Evolutionary conservation across 305 asterid species (phyloP).

Genomic region (Fraxinus floribunda): DNA sequence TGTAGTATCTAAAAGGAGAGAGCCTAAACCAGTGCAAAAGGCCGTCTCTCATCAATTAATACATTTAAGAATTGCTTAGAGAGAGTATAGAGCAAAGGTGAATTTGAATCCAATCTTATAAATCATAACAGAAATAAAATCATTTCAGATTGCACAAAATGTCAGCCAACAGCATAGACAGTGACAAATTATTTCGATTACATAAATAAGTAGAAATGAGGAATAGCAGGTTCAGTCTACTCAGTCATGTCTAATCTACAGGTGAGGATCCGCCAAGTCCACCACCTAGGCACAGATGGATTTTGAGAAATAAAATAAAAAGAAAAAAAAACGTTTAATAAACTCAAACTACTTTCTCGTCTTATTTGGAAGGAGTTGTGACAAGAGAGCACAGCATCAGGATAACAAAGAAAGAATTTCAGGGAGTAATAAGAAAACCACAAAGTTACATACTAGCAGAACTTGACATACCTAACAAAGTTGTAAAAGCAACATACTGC

Average conservation of each 20-base stretch:
- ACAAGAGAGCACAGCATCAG: neutral
- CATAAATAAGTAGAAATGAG: neutral
- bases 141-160: neutral
- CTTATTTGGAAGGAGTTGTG: neutral
- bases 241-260: neutral
- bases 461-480: conserved; percentile 67
- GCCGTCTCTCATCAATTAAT: neutral
- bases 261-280: neutral
- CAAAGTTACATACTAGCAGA: neutral
- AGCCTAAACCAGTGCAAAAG: neutral
- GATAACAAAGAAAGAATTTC: neutral
- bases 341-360: neutral
- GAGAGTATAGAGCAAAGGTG: neutral
- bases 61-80: neutral
- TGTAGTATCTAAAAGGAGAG: neutral
- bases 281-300: neutral
- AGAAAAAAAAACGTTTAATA: neutral
- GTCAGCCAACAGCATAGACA: neutral
- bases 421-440: neutral
- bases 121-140: neutral
- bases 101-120: neutral
- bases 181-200: neutral
- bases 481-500: conserved; percentile 91
- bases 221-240: neutral
- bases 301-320: neutral